phyloP scores from a whole-genome alignment of 1,139 yeast species.

The Candida sp. region DNA sequence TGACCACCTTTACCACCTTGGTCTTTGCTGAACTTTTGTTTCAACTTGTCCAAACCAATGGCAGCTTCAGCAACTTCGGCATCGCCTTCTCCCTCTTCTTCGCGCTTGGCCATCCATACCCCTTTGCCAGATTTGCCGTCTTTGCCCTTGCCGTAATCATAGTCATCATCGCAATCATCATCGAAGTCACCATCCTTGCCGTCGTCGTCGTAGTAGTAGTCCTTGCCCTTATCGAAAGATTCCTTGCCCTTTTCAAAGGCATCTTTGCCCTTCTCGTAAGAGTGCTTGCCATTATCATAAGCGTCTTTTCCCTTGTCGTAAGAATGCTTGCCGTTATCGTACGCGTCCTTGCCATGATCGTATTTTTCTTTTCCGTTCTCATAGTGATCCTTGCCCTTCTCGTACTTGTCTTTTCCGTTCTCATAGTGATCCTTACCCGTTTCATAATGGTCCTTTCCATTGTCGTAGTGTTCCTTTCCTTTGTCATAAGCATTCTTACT shows the following conservation, averaged over 20 bases:
- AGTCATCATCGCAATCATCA: background rate
- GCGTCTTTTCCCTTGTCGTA: background rate
- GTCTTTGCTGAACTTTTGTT: background rate
- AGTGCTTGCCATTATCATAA: background rate
- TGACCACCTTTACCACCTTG: conserved; percentile 3
- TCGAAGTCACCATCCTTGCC: background rate
- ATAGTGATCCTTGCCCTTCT: conserved; percentile 1
- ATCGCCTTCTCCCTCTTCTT: background rate
- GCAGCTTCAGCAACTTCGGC: background rate
- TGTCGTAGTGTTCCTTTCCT: background rate
- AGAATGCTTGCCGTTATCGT: background rate
- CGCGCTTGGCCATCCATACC: background rate
- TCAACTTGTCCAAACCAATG: conserved; percentile 3
- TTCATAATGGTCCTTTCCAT: conserved; percentile 6
- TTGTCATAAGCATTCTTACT: background rate
- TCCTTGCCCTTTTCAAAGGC: background rate
- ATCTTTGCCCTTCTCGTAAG: background rate
- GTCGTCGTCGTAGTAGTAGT: background rate
- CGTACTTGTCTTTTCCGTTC: conserved; percentile 6
- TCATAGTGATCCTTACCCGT: conserved; percentile 3
- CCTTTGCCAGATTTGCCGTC: background rate
- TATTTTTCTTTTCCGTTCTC: background rate
- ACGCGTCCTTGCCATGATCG: background rate
- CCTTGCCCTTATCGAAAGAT: background rate
- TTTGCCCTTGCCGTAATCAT: background rate